Evolutionary conservation across 2,329 filamentous ascomycete species (phyloP), one percentile per base, ranked within the genome.

Genomic region (Lecanoromycetidae sp.): DNA sequence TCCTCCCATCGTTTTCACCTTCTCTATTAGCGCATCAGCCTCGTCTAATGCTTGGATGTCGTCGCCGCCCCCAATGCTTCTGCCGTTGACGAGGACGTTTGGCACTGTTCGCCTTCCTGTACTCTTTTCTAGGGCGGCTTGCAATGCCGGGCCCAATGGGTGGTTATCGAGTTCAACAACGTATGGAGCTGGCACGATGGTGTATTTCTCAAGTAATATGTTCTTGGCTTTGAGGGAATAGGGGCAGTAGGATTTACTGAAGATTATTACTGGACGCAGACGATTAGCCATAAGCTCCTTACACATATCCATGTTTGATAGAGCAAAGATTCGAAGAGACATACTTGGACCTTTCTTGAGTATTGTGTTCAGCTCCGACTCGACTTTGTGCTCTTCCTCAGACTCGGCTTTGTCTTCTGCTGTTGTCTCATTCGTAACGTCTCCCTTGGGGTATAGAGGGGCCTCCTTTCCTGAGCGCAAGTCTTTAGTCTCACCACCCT

Each of bases 241-340:
- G 1, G 84, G 87, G 64, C 91, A 98, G 67, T 90, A 94, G 1
- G 84, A 78, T 66, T 98, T 96, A 54, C 87, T 94, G 69, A 96
- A 96, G 57, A 98, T 86, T 62, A 95, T 84, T 51, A 96, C 87
- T 91, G 55, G 23, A 33, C 34, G 15, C 33, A 41, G 20, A 5
- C n/a, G 22, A 4, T 48, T 29, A 44, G 48, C 27, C 29, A 30
- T 27, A 47, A 56, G 44, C 45, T 33, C 22, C 51, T 49, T 26
- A 48, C 36, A 25, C 22, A 35, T 26, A 47, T 10, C 9, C 5
- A 34, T 32, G n/a, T 35, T 5, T 15, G 39, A 29, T n/a, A n/a
- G n/a, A n/a, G n/a, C n/a, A 26, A 35, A 13, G 9, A 15, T 36
- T 17, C 15, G 20, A 48, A 34, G 30, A 51, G 13, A 17, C 15